Conservation (phyloP, 2,329 filamentous ascomycete species). For the Arachnopeziza araneosa region DNA sequence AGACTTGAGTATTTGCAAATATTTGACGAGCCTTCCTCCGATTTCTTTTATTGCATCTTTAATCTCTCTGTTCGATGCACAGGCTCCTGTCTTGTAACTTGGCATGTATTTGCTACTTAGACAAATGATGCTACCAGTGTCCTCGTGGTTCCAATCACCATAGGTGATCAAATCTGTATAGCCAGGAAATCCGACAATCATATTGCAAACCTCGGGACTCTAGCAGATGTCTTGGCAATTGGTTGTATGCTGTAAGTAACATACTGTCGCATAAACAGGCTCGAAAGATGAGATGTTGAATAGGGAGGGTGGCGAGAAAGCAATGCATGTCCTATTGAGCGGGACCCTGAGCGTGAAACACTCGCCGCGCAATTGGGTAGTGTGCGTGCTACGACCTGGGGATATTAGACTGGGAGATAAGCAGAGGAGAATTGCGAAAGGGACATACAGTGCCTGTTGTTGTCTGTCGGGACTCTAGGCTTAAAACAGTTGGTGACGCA, state of each 20-base stretch:
- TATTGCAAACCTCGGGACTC: slow-evolving; percentile 7
- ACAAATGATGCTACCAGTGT: slow-evolving; percentile 6
- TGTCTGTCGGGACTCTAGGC: not conserved
- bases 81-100: not conserved
- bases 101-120: not conserved
- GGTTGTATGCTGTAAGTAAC: slow-evolving; percentile 3
- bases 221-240: slow-evolving; percentile 7
- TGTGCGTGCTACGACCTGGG: slow-evolving; percentile 11
- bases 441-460: not conserved
- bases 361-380: slow-evolving; percentile 5
- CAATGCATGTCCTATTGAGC: slow-evolving; percentile 1
- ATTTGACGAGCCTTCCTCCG: no score
- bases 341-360: slow-evolving; percentile 6
- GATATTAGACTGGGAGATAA: not conserved
- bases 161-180: slow-evolving; percentile 6
- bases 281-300: slow-evolving; percentile 9
- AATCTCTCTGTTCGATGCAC: not conserved
- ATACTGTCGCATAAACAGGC: slow-evolving; percentile 9
- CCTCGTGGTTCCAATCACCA: slow-evolving; percentile 5
- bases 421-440: not conserved
- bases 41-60: no score
- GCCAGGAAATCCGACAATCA: slow-evolving; percentile 11
- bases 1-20: no score
- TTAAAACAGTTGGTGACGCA: not conserved
- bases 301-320: slow-evolving; percentile 1